phyloP scores from a whole-genome alignment of 495 filamentous ascomycete species.

The Aspergillus coremiiformis region DNA sequence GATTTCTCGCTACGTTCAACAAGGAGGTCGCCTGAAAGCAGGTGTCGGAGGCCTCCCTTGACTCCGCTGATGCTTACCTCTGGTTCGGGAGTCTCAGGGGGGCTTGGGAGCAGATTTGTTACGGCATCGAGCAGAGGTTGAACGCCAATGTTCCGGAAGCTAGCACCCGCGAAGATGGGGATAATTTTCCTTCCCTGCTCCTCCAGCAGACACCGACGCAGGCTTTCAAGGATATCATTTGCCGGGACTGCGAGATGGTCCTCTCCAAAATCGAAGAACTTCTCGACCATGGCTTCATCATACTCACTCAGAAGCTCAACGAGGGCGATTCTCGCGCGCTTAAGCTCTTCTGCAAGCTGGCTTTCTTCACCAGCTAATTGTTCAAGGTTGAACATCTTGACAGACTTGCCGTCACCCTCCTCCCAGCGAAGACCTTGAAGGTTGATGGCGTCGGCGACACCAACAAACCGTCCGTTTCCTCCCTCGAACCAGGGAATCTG shows the following conservation, averaged over 20 bases:
- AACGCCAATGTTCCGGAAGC: slow-evolving; percentile 89
- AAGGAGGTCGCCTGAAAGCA: slow-evolving; percentile 46
- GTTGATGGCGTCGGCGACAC: slow-evolving; percentile 75
- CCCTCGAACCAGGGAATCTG: slow-evolving; percentile 89
- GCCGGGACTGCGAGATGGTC: slow-evolving; percentile 61
- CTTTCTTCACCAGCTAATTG: slow-evolving; percentile 46
- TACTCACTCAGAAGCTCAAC: slow-evolving; percentile 80
- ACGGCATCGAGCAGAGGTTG: slow-evolving; percentile 88
- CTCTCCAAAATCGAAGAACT: slow-evolving; percentile 68
- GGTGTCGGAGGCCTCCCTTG: slow-evolving; percentile 42
- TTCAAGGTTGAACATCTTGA: slow-evolving; percentile 44
- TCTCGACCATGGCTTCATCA: slow-evolving; percentile 79
- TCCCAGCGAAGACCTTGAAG: slow-evolving; percentile 47
- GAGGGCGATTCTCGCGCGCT: slow-evolving; percentile 64
- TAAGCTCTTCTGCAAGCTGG: slow-evolving; percentile 60
- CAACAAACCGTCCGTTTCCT: slow-evolving; percentile 64
- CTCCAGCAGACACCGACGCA: slow-evolving; percentile 61
- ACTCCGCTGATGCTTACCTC: slow-evolving; percentile 60
- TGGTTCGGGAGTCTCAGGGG: slow-evolving; percentile 67
- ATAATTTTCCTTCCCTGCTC: slow-evolving; percentile 51
- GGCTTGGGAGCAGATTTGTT: slow-evolving; percentile 77
- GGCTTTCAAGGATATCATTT: slow-evolving; percentile 57
- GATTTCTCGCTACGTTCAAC: slow-evolving; percentile 33
- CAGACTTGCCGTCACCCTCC: slow-evolving; percentile 57
- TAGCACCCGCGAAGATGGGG: slow-evolving; percentile 86